These are phyloP conservation scores for Ensete ventricosum DNA, from an alignment of 176 grass and related monocot species.

Conservation along the genomic window DNA sequence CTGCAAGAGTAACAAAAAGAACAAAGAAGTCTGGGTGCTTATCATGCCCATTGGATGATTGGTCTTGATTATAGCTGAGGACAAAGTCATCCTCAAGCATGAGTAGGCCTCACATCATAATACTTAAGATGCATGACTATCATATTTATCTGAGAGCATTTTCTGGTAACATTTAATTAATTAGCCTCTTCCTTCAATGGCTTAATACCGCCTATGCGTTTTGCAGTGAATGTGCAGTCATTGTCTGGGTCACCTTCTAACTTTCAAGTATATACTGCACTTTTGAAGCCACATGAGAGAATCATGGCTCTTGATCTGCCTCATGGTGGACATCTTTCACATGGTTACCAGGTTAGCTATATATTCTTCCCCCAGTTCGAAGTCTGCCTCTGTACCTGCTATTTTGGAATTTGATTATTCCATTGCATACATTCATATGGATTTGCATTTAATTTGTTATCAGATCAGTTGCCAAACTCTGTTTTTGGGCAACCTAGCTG, in stretches of 20 bases:
- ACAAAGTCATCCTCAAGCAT: too few relatives aligned
- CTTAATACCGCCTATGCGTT: not conserved
- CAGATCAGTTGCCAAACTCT: not conserved
- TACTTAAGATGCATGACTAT: not conserved
- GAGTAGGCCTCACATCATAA: too few relatives aligned
- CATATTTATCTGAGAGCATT: not conserved
- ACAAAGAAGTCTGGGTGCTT: too few relatives aligned
- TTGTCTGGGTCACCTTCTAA: constrained; percentile 91
- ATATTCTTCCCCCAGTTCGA: not conserved
- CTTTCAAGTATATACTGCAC: constrained; percentile 93
- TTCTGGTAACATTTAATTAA: not conserved
- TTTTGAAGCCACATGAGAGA: constrained; percentile 98
- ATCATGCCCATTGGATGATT: too few relatives aligned
- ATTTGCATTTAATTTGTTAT: not conserved
- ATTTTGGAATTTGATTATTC: not conserved
- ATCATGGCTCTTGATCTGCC: constrained; percentile 99
- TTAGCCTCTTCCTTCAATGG: not conserved
- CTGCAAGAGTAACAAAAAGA: too few relatives aligned
- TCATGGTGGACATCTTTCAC: constrained; percentile 99
- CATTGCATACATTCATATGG: not conserved
- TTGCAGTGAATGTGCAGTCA: constrained; percentile 89
- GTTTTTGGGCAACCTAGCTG: not conserved
- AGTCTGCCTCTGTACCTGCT: not conserved
- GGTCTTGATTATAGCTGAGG: too few relatives aligned
- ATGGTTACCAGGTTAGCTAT: constrained; percentile 82